Base-by-base conservation (phyloP, 306 rosid genomes). In the Acmispon strigosus region DNA sequence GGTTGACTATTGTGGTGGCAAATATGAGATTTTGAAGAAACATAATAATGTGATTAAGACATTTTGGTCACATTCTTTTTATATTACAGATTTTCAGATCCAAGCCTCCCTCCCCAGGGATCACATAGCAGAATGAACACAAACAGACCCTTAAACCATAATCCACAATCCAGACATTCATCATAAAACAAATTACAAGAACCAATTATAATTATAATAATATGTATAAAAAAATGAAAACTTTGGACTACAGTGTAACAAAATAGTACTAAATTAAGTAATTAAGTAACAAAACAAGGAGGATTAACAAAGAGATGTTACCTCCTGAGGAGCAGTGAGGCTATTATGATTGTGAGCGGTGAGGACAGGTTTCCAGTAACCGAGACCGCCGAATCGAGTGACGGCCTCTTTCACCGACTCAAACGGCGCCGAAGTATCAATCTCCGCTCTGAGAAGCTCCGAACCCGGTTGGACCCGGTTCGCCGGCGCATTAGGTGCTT, bases 391-490 rank as follows among this genome's bases (percentile, higher is more conserved):
- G 57, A 92, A 92, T 62, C 92, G 86, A 41, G 66, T 76, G 11
- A 84, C 98, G 1, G 96, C 98, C 56, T 92, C 96, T 74, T 77
- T 89, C 29, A 92, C 98, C 3, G 98, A 92, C 19, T 89, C 95
- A 59, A 92, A 92, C 8, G 98, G 98, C 24, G 88, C 98, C 13
- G 98, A 89, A 2, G 96, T 92, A 62, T 92, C 98, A 55, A 92
- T 82, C 92, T 87, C 96, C 14, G 90, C 88, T 78, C 88, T 78
- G 1, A 12, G 43, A 56, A 59, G 17, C 10, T 8, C 44, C 0
- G 48, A 61, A 32, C 69, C 80, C 68, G 76, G 70, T 49, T 69
- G 62, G 15, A 14, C n/a, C 67, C 69, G 76, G 79, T 52, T 68
- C 68, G 15, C 3, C 2, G 32, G n/a, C 15, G 9, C 2, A 44